Percentiles rank a stretch among this genome's conserved stretches.
phyloP scores from a whole-genome alignment of 2,329 filamentous ascomycete species.

The Zasmidium angulare region DNA sequence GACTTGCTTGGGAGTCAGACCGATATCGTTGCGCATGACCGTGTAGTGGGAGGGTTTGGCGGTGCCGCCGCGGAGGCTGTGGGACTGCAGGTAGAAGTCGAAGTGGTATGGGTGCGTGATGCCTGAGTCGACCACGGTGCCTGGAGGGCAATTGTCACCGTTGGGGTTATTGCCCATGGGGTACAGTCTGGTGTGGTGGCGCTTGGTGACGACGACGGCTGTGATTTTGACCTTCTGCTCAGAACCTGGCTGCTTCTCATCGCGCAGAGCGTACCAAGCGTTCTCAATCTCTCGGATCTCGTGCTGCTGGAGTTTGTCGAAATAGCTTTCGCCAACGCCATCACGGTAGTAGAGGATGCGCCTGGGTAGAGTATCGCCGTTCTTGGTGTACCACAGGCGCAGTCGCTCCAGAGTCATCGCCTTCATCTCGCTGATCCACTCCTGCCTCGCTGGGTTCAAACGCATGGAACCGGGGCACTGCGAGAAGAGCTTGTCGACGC shows the following conservation, averaged over 20 bases:
- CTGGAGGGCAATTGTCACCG: slow-evolving; percentile 29
- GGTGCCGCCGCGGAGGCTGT: slow-evolving; percentile 34
- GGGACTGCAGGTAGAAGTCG: slow-evolving; percentile 41
- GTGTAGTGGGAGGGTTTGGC: slow-evolving; percentile 36
- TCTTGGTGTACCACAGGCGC: slow-evolving; percentile 21
- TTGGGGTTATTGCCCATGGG: slow-evolving; percentile 55
- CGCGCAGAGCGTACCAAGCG: neutral
- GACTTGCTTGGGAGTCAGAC: slow-evolving; percentile 19
- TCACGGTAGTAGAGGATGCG: slow-evolving; percentile 24
- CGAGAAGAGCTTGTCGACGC: slow-evolving; percentile 32
- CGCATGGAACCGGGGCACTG: slow-evolving; percentile 40
- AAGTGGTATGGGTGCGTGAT: slow-evolving; percentile 31
- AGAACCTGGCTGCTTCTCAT: neutral
- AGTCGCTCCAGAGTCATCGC: slow-evolving; percentile 34
- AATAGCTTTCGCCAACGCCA: slow-evolving; percentile 17
- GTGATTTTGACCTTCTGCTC: slow-evolving; percentile 24
- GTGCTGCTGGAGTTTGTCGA: slow-evolving; percentile 40
- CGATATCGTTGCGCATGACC: slow-evolving; percentile 32
- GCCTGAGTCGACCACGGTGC: slow-evolving; percentile 32
- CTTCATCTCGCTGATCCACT: slow-evolving; percentile 30
- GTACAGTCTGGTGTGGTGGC: slow-evolving; percentile 45
- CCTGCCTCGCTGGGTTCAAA: slow-evolving; percentile 31
- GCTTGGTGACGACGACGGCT: slow-evolving; percentile 40
- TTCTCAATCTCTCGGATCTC: slow-evolving; percentile 33
- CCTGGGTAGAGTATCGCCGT: slow-evolving; percentile 40